These are phyloP conservation scores for Phytopythium helicoides DNA, from an alignment of 352 stramenopile genomes.

Conservation along the genomic window DNA sequence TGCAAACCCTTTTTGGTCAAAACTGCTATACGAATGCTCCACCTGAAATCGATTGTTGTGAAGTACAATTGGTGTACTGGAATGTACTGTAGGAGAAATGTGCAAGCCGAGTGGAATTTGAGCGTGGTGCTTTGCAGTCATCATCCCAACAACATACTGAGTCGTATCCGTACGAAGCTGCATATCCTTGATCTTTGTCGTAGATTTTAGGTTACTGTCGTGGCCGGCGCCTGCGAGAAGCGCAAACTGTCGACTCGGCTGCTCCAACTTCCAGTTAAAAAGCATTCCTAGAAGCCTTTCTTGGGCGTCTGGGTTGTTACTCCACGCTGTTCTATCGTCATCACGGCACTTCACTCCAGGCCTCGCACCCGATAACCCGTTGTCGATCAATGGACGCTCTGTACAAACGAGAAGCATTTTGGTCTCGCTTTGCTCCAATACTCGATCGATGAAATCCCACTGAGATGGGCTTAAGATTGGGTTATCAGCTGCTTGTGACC, in stretches of 20 bases:
- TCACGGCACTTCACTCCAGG: neutral
- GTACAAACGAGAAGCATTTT: conserved; percentile 47
- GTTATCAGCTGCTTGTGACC: conserved; percentile 55
- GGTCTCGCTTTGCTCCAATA: conserved; percentile 26
- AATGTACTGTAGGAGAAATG: neutral
- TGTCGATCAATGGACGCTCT: conserved; percentile 49
- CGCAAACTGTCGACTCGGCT: conserved; percentile 37
- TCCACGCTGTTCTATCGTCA: conserved; percentile 40
- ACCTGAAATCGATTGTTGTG: conserved; percentile 50
- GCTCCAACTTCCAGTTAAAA: conserved; percentile 74
- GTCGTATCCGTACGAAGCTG: conserved; percentile 40
- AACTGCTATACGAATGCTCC: conserved; percentile 30
- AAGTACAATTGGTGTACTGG: conserved; percentile 11
- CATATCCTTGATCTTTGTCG: conserved; percentile 38
- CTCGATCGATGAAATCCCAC: conserved; percentile 58
- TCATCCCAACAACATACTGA: conserved; percentile 41
- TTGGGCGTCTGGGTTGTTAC: conserved; percentile 27
- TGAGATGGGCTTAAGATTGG: conserved; percentile 52
- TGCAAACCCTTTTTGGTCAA: conserved; percentile 29
- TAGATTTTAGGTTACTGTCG: conserved; percentile 26
- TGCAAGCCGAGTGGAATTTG: conserved; percentile 2
- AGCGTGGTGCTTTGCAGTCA: conserved; percentile 16
- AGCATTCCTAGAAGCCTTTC: conserved; percentile 43
- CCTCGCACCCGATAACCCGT: conserved; percentile 3
- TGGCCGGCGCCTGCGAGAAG: conserved; percentile 41